phyloP scores from a whole-genome alignment of 1,284 basidiomycete genomes.

The Psilocybe mexicana region DNA sequence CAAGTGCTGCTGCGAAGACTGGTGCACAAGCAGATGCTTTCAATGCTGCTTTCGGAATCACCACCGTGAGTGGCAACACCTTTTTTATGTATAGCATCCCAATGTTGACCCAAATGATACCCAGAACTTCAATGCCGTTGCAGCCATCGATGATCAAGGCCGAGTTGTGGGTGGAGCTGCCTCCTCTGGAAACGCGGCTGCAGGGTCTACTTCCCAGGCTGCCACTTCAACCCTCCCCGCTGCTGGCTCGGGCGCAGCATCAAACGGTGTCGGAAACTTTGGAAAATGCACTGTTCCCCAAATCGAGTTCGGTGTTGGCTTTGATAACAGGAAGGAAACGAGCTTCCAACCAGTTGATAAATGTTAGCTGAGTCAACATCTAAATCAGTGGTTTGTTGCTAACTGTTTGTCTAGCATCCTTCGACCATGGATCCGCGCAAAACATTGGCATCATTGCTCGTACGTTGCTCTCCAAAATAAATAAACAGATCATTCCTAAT shows the following conservation, averaged over 20 bases:
- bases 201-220: slow-evolving; percentile 1
- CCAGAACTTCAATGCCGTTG: slow-evolving; percentile 41
- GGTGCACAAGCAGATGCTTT: slow-evolving; percentile 62
- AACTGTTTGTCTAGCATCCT: slow-evolving; percentile 38
- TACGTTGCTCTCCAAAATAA: slow-evolving; percentile 16
- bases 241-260: slow-evolving; percentile 17
- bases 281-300: slow-evolving; percentile 50
- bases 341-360: slow-evolving; percentile 51
- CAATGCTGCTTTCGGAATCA: slow-evolving; percentile 55
- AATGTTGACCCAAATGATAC: neutral
- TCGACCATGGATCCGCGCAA: slow-evolving; percentile 54
- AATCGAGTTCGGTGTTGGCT: slow-evolving; percentile 53
- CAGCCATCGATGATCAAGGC: slow-evolving; percentile 40
- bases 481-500: neutral
- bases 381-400: neutral
- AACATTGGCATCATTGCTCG: slow-evolving; percentile 52
- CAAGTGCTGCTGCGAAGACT: slow-evolving; percentile 40
- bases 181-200: neutral
- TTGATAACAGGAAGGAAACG: slow-evolving; percentile 55
- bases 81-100: neutral
- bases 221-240: neutral
- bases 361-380: slow-evolving; percentile 26
- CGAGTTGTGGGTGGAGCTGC: slow-evolving; percentile 15
- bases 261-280: slow-evolving; percentile 39
- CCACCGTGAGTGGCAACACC: slow-evolving; percentile 31